A percentile compares a stretch with the other conserved stretches of the same genome.
phyloP scores from a whole-genome alignment of 306 rosid genomes.

The Hippophae tibetana region DNA sequence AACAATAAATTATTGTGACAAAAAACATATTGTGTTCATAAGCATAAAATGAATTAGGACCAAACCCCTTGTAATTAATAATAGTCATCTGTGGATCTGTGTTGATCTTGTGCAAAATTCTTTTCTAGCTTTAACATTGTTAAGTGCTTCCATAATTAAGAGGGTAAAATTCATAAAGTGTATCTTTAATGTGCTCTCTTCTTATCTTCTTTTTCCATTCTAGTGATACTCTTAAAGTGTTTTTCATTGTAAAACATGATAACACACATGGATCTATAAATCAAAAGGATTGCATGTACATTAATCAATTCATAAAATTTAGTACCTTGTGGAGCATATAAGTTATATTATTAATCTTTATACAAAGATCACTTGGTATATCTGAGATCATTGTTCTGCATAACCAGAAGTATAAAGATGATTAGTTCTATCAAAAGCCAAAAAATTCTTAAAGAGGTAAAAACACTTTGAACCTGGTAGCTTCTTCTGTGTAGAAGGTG shows the following conservation, averaged over 20 bases:
- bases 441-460: not conserved
- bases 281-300: no score
- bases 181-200: not conserved
- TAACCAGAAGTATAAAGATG: slow-evolving; percentile 9
- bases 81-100: not conserved
- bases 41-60: not conserved
- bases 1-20: slow-evolving; percentile 23
- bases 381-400: slow-evolving; percentile 72
- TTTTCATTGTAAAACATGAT: not conserved
- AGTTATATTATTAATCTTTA: slow-evolving; percentile 50
- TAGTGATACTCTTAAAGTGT: not conserved
- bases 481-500: slow-evolving; percentile 78
- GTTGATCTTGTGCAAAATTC: no score
- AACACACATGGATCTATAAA: no score
- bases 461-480: slow-evolving; percentile 51
- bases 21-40: not conserved
- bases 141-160: no score
- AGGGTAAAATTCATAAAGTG: no score
- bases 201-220: not conserved
- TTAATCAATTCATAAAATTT: no score
- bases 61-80: not conserved
- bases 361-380: slow-evolving; percentile 47
- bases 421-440: not conserved
- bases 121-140: no score
- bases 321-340: slow-evolving; percentile 80